Evolutionary conservation across 2,329 filamentous ascomycete genomes (phyloP), one percentile per base, ranked within the genome.

Genomic region (Verticillium longisporum): DNA sequence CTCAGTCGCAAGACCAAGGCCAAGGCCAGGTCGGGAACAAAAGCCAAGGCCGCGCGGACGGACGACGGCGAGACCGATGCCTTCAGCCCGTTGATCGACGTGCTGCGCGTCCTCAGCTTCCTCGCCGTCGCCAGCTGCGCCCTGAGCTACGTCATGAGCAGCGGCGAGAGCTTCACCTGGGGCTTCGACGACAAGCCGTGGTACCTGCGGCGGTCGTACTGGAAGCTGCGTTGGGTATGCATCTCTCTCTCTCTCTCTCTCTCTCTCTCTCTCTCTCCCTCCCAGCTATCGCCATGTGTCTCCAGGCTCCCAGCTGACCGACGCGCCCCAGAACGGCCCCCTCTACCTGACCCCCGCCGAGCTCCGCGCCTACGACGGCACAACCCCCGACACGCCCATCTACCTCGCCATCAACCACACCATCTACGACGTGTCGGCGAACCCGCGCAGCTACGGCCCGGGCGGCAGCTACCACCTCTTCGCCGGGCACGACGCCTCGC

Each of bases 351-450:
- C 92, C 1, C 88, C 90, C 61, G 79, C 81, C 21, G 82, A 97
- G 73, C 87, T 99, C 57, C 74, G 83, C 55, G 73, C 78, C 58
- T 96, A 90, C 81, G 88, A 96, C 76, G 96, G 95, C 77, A 83
- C 78, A 61, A 87, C 97, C 74, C 79, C 87, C 10, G 73, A 76
- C 7, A 86, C 89, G 62, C 95, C 95, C 6, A 86, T 98, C 73
- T 96, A 97, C 78, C 84, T 99, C 61, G 92, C 92, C 64, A 87
- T 99, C 69, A 94, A 95, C 78, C 88, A 90, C 70, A 90, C 86
- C 61, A 90, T 96, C 76, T 95, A 89, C 81, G 91, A 96, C 74
- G 91, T 96, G 50, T 84, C 85, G n/a, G 76, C 82, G 34, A 87
- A 87, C 60, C 80, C 84, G 67, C 74, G 83, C 73, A 79, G 89